Evolutionary conservation across 1,139 yeast genomes (phyloP), one percentile per base, ranked within the genome.

Genomic region (Pichia sp.): DNA sequence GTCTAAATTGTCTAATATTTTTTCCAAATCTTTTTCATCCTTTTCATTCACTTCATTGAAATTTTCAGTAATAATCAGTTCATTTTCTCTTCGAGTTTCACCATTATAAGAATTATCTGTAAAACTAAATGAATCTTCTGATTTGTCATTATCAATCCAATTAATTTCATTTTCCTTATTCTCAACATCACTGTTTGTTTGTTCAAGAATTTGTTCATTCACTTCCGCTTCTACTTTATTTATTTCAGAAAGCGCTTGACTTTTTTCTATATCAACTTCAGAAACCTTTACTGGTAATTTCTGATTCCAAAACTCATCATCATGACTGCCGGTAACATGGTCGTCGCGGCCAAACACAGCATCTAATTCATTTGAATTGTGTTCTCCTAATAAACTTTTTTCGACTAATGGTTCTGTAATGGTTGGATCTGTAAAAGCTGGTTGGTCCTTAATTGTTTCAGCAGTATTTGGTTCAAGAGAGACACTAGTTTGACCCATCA

Each of bases 21-120:
- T 5, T 31, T 36, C 41, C 13, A 49, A 45, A 45, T 45, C 46
- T 5, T 27, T 42, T 27, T 45, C 44, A 18, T 49, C 49, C n/a
- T 45, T 45, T 27, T 49, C 46, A 18, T 27, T 38, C 6, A 25
- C 28, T 9, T n/a, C 31, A 33, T 43, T 27, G 2, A 16, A 8
- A 33, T 36, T 34, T n/a, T 49, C 46, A n/a, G 25, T 27, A 25
- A 45, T 45, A 18, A 33, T 36, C 14, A 49, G 22, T 11, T 27
- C 10, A 29, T 27, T 6, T n/a, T 28, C 31, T 6, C 4, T 11
- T 9, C 5, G 3, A 6, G 4, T 39, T 22, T 30, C 46, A 19
- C 2, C 36, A 7, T 44, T 41, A n/a, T 19, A 10, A 3, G n/a
- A 27, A 19, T 31, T 22, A 13, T 34, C 10, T 5, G 41, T 41